These are phyloP conservation scores for Ogataea dorogensis DNA, from an alignment of 805 yeast species.

Conservation along the genomic window DNA sequence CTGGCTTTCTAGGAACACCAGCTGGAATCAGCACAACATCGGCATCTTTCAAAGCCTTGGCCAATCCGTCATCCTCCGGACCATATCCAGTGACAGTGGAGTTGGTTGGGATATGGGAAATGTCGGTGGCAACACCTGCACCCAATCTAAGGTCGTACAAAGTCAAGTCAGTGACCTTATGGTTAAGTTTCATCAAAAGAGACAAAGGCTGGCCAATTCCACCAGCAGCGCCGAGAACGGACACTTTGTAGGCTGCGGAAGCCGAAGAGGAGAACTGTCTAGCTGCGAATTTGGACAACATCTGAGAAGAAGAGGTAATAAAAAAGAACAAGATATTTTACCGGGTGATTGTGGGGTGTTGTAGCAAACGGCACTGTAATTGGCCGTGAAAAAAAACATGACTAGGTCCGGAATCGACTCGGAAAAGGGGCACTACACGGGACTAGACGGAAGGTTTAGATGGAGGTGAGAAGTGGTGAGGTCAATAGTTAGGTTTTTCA, in stretches of 20 bases:
- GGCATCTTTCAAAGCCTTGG: conserved; percentile 69
- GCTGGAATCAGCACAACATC: conserved; percentile 93
- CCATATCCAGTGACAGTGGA: conserved; percentile 85
- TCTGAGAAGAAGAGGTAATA: conserved; percentile 21
- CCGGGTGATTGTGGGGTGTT: conserved; percentile 11
- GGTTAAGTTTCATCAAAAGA: conserved; percentile 80
- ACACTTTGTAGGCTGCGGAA: conserved; percentile 68
- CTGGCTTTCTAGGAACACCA: conserved; percentile 98
- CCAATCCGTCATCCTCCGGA: conserved; percentile 73
- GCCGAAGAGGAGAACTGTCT: conserved; percentile 65
- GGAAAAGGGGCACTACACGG: conserved; percentile 7
- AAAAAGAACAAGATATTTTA: conserved; percentile 3
- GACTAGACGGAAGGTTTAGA: too few relatives aligned
- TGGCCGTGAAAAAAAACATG: conserved; percentile 11
- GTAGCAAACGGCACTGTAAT: conserved; percentile 4
- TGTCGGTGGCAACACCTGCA: conserved; percentile 95
- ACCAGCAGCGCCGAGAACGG: conserved; percentile 85
- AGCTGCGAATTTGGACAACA: conserved; percentile 53
- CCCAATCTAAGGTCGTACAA: conserved; percentile 90
- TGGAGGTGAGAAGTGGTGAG: too few relatives aligned
- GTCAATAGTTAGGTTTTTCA: too few relatives aligned
- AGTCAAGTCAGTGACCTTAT: conserved; percentile 80
- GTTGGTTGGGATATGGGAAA: conserved; percentile 91
- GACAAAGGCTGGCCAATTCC: conserved; percentile 95
- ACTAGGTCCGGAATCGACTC: conserved; percentile 11